phyloP scores from a whole-genome alignment of 2,329 filamentous ascomycete genomes.

The Capronia coronata region DNA sequence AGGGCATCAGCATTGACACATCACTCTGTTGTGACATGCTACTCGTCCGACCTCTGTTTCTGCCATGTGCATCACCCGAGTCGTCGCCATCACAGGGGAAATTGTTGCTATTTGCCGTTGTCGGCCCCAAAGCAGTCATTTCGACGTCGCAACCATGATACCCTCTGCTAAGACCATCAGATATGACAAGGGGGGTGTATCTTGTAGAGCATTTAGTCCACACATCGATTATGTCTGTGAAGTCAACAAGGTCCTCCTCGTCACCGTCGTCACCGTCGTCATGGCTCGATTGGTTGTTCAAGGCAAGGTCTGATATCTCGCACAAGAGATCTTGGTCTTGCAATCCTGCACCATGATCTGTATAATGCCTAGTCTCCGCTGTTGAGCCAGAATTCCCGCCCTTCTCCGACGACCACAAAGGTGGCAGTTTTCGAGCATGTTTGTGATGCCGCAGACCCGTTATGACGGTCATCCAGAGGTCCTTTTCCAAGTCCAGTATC shows the following conservation, averaged over 20 bases:
- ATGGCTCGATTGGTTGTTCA: no score
- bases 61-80: background rate
- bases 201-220: slow-evolving; percentile 6
- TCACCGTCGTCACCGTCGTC: background rate
- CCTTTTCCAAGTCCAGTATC: background rate
- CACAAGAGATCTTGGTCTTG: background rate
- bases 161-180: background rate
- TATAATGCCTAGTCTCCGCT: background rate
- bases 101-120: background rate
- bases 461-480: slow-evolving; percentile 15
- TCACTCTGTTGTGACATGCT: slow-evolving; percentile 18
- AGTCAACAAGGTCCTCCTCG: slow-evolving; percentile 6
- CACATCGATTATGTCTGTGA: background rate
- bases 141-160: slow-evolving; percentile 3
- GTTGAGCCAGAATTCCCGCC: background rate
- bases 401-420: slow-evolving; percentile 7
- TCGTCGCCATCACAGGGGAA: background rate
- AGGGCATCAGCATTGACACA: slow-evolving; percentile 20
- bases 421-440: slow-evolving; percentile 12
- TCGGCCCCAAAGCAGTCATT: background rate
- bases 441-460: slow-evolving; percentile 6
- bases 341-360: background rate
- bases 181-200: slow-evolving; percentile 4
- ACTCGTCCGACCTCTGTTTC: slow-evolving; percentile 10
- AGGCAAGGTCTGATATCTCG: background rate